A percentile compares a stretch with the other conserved stretches of the same genome.
phyloP scores from a whole-genome alignment of 345 rosid species.

The Euphorbia pulcherrima region DNA sequence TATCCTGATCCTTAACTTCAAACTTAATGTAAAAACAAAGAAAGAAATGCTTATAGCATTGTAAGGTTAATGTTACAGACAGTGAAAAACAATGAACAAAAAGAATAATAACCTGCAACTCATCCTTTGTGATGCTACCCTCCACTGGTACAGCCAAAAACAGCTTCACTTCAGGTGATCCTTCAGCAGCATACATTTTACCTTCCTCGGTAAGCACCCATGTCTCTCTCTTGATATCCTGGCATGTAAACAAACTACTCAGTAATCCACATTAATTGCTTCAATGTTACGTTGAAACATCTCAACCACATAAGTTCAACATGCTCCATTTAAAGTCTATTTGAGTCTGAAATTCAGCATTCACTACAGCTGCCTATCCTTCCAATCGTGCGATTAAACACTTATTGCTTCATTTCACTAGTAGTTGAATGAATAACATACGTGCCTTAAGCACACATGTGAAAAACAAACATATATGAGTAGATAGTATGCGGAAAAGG shows the following conservation, averaged over 20 bases:
- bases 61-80: neutral
- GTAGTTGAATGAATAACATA: neutral
- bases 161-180: constrained; percentile 81
- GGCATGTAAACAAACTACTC: constrained; percentile 5
- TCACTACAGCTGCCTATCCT: neutral
- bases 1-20: neutral
- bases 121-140: constrained; percentile 67
- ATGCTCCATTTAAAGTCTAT: neutral
- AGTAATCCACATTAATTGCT: neutral
- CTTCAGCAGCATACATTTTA: constrained; percentile 56
- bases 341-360: neutral
- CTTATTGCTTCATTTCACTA: neutral
- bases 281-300: neutral
- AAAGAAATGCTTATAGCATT: neutral
- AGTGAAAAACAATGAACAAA: neutral
- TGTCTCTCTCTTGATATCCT: constrained; percentile 69
- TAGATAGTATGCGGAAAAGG: neutral
- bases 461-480: too few species aligned
- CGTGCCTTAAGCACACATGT: neutral
- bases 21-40: neutral
- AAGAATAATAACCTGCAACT: constrained; percentile 48
- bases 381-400: neutral
- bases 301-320: neutral
- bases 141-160: constrained; percentile 63
- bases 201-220: constrained; percentile 89